Percentiles rank a stretch among this genome's conserved stretches.
Evolutionary conservation across 768 basidiomycete genomes (phyloP).

Genomic region (Clavaria fumosa): DNA sequence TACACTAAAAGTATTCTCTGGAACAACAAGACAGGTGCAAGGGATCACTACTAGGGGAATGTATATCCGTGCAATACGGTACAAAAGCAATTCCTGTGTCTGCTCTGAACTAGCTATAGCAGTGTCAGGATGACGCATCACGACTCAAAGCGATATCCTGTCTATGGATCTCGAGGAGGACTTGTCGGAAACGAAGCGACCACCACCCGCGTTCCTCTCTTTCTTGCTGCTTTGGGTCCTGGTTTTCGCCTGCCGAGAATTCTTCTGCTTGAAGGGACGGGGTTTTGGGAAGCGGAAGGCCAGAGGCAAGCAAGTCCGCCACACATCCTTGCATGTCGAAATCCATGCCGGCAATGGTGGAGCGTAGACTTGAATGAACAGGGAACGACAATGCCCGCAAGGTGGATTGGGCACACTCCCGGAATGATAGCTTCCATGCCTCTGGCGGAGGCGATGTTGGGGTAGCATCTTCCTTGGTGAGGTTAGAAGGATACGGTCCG

Average conservation of each 20-base stretch:
- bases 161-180: conserved; percentile 38
- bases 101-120: no score
- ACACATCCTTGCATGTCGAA: conserved; percentile 22
- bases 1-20: not conserved
- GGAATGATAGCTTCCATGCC: no score
- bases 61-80: no score
- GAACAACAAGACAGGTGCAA: not conserved
- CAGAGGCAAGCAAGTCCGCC: conserved; percentile 24
- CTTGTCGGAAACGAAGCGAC: conserved; percentile 49
- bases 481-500: no score
- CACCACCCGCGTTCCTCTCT: conserved; percentile 65
- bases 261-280: conserved; percentile 44
- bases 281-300: conserved; percentile 52
- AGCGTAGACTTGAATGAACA: conserved; percentile 7
- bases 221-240: conserved; percentile 26
- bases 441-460: no score
- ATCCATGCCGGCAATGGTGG: conserved; percentile 13
- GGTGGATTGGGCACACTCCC: conserved; percentile 36
- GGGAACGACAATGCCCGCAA: conserved; percentile 22
- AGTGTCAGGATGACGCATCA: not conserved
- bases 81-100: no score
- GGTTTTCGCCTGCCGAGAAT: conserved; percentile 6
- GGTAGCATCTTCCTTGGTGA: no score
- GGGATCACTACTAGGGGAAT: not conserved
- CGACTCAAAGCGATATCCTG: conserved; percentile 14